Percentiles rank a stretch among this genome's conserved stretches.
These are phyloP conservation scores for Suillus variegatus DNA, from an alignment of 768 basidiomycete genomes.

Conservation along the genomic window DNA sequence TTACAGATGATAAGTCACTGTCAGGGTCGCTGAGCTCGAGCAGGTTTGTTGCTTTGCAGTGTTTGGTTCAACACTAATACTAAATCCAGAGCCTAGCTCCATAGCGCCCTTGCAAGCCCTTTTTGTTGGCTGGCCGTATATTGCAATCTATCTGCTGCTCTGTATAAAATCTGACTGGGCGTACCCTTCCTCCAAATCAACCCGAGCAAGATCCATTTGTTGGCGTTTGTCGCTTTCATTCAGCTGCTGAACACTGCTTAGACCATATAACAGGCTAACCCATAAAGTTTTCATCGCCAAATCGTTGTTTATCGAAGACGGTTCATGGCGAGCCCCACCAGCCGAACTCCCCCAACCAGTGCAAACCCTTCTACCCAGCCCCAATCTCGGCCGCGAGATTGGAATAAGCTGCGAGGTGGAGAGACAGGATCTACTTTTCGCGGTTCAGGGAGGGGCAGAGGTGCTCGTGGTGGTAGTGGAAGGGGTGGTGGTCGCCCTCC, in stretches of 20 bases:
- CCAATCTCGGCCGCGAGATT: slow-evolving; percentile 40
- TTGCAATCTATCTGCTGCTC: slow-evolving; percentile 1
- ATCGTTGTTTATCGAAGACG: slow-evolving; percentile 3
- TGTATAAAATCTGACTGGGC: not conserved
- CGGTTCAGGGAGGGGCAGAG: slow-evolving; percentile 40
- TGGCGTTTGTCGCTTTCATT: not conserved
- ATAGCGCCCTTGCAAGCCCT: not conserved
- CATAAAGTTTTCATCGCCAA: not conserved
- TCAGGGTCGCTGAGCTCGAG: slow-evolving; percentile 1
- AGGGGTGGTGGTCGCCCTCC: slow-evolving; percentile 31
- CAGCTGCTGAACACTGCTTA: slow-evolving; percentile 1
- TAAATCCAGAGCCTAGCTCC: slow-evolving; percentile 5
- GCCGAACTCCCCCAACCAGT: slow-evolving; percentile 28
- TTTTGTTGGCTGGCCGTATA: not conserved
- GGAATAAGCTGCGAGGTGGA: slow-evolving; percentile 39
- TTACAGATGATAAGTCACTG: slow-evolving; percentile 5
- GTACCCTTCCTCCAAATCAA: slow-evolving; percentile 2
- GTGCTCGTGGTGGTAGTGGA: slow-evolving; percentile 34
- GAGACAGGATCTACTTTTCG: slow-evolving; percentile 52
- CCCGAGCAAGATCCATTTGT: not conserved
- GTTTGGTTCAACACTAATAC: slow-evolving; percentile 24
- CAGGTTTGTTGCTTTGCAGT: slow-evolving; percentile 30
- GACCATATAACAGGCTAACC: not conserved
- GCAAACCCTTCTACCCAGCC: slow-evolving; percentile 28
- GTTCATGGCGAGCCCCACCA: slow-evolving; percentile 46